phyloP scores from a whole-genome alignment of 768 basidiomycete species.

The Tylopilus subfusipes region DNA sequence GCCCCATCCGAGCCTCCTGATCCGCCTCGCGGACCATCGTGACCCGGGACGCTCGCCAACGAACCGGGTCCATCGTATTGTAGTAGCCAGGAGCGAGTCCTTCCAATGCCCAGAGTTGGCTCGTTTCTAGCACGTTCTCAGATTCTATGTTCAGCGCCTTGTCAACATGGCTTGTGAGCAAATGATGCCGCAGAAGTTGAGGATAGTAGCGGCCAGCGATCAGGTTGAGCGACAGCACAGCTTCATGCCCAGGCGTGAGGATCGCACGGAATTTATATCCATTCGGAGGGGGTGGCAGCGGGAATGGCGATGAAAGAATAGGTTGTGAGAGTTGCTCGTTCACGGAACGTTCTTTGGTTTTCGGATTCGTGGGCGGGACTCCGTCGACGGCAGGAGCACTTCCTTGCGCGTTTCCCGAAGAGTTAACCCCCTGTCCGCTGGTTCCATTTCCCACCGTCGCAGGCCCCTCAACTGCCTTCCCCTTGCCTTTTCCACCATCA shows the following conservation, averaged over 20 bases:
- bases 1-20: constrained; percentile 39
- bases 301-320: constrained; percentile 30
- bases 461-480: constrained; percentile 30
- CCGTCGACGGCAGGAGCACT: constrained; percentile 19
- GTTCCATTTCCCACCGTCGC: constrained; percentile 4
- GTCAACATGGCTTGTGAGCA: constrained; percentile 42
- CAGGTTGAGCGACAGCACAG: constrained; percentile 62
- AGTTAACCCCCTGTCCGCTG: not conserved
- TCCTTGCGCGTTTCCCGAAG: constrained; percentile 11
- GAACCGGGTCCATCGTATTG: constrained; percentile 67
- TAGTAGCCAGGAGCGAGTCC: constrained; percentile 63
- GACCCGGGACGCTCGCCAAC: constrained; percentile 49
- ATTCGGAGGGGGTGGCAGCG: constrained; percentile 60
- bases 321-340: constrained; percentile 38
- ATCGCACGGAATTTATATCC: constrained; percentile 72
- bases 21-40: constrained; percentile 65
- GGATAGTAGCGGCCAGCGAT: constrained; percentile 84
- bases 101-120: constrained; percentile 68
- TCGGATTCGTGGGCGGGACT: constrained; percentile 4
- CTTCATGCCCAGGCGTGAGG: constrained; percentile 57
- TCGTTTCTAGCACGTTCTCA: constrained; percentile 38
- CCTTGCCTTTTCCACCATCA: constrained; percentile 28
- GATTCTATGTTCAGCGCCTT: constrained; percentile 37
- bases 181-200: constrained; percentile 60
- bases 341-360: constrained; percentile 17